Evolutionary conservation across 2,329 filamentous ascomycete genomes (phyloP).

Genomic region (Aspergillus amoenus): DNA sequence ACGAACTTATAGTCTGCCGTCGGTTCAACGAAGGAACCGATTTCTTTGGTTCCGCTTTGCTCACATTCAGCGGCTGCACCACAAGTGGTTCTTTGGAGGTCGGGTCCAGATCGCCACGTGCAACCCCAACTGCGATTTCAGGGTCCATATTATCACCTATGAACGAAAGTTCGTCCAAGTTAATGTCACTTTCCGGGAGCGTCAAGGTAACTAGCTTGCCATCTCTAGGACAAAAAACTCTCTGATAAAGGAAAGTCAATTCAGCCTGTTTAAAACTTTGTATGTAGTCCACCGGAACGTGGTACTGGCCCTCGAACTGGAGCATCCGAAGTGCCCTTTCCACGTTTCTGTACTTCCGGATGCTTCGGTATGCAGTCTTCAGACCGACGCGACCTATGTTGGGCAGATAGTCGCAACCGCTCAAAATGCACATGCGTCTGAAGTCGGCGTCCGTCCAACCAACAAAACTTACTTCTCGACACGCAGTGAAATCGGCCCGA

Average conservation of each 20-base stretch:
- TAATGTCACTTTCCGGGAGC: conserved; percentile 61
- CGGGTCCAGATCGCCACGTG: conserved; percentile 79
- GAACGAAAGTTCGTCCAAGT: conserved; percentile 71
- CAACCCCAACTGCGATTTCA: conserved; percentile 70
- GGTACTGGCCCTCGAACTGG: conserved; percentile 84
- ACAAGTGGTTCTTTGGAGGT: conserved; percentile 73
- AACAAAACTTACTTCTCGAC: conserved; percentile 81
- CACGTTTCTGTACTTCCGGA: conserved; percentile 85
- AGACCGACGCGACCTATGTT: conserved; percentile 82
- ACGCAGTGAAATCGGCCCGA: conserved; percentile 82
- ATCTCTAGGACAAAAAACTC: conserved; percentile 80
- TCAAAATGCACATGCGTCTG: conserved; percentile 91
- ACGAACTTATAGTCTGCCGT: conserved; percentile 43
- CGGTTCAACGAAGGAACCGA: conserved; percentile 35
- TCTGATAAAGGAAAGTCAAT: conserved; percentile 88
- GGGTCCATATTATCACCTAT: conserved; percentile 74
- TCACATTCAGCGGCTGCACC: conserved; percentile 33
- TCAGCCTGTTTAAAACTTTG: conserved; percentile 83
- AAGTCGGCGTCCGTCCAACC: conserved; percentile 94
- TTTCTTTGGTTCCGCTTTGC: conserved; percentile 28
- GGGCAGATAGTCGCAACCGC: conserved; percentile 92
- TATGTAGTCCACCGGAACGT: conserved; percentile 77
- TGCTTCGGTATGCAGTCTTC: conserved; percentile 87
- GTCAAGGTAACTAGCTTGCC: conserved; percentile 74
- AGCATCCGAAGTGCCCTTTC: conserved; percentile 79